phyloP scores from a whole-genome alignment of 768 basidiomycete genomes.

The Boletus sensibilis region DNA sequence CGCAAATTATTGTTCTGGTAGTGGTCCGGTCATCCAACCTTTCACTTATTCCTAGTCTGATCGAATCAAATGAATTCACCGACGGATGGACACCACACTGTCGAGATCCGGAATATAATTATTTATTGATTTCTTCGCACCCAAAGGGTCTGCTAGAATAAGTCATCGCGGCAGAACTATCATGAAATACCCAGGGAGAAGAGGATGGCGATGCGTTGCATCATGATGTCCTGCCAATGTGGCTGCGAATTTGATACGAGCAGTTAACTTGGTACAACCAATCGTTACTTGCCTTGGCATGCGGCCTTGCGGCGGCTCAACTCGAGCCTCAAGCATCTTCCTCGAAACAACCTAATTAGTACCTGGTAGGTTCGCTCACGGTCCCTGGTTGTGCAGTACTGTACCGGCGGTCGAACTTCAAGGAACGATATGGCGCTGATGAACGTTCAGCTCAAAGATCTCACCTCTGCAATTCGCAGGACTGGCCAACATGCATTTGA shows the following conservation, averaged over 20 bases:
- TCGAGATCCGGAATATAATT: too few species aligned
- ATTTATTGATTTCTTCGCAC: too few species aligned
- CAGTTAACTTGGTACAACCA: too few species aligned
- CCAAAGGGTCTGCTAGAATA: too few species aligned
- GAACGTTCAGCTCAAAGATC: constrained; percentile 22
- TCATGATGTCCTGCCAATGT: too few species aligned
- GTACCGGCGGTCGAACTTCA: background rate
- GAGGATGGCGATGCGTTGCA: too few species aligned
- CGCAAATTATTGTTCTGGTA: too few species aligned
- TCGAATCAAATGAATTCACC: background rate
- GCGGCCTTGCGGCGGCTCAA: background rate
- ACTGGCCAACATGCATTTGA: constrained; percentile 17
- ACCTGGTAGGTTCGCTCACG: background rate
- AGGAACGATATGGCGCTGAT: constrained; percentile 15
- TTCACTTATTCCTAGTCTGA: background rate
- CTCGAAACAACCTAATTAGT: background rate
- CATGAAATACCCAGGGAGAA: too few species aligned
- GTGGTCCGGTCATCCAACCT: too few species aligned
- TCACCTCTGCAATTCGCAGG: constrained; percentile 15
- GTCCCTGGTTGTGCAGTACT: background rate
- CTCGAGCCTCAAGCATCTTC: background rate
- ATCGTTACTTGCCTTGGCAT: too few species aligned
- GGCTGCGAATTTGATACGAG: too few species aligned
- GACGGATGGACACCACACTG: background rate
- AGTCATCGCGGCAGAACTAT: too few species aligned